Evolutionary conservation across 495 filamentous ascomycete genomes (phyloP), one percentile per base, ranked within the genome.

Genomic region (Evernia prunastri): DNA sequence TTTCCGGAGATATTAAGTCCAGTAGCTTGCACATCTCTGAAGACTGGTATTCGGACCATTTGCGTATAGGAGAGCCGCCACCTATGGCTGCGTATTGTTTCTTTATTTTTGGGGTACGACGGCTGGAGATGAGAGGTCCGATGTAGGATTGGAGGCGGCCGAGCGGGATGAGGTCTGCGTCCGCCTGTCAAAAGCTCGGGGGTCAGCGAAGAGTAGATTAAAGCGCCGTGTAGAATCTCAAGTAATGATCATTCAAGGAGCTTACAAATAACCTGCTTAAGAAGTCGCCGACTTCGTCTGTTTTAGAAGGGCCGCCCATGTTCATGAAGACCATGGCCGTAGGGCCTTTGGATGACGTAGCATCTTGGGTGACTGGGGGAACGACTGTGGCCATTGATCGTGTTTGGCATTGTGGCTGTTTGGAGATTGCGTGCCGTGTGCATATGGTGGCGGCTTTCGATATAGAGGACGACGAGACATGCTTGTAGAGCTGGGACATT

Each of bases 251-350:
- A 27, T 15, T 31, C 20, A 17, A 13, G 5, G 25, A 45, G 75
- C 82, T 63, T 82, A 92, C 95, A 76, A 99, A 99, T 70, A 99
- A 76, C 69, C 91, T 84, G 76, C 87, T 94, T n/a, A 99, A 81
- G 68, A 97, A 99, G 72, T 87, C 86, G 64, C 86, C 86, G 25
- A 99, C 95, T 79, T 97, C 91, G 62, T 87, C 80, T 15, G 86
- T 85, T 9, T 89, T 96, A 18, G 91, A 91, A 10, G 95, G 95
- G 13, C 95, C 95, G 61, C 95, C 95, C 95, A 99, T 99, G 77
- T 99, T 99, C 74, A 99, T 82, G 66, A 99, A 96, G 9, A 99
- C 93, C 84, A 99, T 96, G 45, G 95, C 95, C 0, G 95, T 99
- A 8, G 86, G 86, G 2, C 86, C 86, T 72, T 86, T 84, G 0